Conservation (phyloP, 2,329 filamentous ascomycete genomes). For the Lachnellula suecica region DNA sequence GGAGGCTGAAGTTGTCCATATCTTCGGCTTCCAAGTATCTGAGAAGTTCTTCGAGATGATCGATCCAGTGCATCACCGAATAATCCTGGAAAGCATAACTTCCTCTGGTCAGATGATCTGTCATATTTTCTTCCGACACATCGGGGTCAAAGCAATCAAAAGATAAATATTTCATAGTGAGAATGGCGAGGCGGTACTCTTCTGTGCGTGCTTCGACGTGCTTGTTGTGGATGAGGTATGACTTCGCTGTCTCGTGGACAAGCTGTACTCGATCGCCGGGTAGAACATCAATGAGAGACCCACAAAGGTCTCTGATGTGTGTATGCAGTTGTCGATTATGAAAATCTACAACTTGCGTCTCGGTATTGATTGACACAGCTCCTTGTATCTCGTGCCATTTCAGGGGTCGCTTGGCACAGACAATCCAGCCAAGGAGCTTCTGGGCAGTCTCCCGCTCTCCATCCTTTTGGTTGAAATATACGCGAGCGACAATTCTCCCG, state of each 20-base stretch:
- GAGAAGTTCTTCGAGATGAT: slow-evolving; percentile 22
- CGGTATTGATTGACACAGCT: slow-evolving; percentile 35
- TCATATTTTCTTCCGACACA: slow-evolving; percentile 2
- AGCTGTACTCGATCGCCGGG: slow-evolving; percentile 33
- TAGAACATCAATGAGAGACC: slow-evolving; percentile 35
- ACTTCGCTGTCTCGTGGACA: slow-evolving; percentile 38
- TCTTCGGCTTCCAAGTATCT: slow-evolving; percentile 16
- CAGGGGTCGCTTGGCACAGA: slow-evolving; percentile 38
- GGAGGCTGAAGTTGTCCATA: not conserved
- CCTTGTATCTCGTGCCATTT: slow-evolving; percentile 43
- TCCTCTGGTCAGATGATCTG: slow-evolving; percentile 11
- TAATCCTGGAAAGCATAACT: slow-evolving; percentile 32
- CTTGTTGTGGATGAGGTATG: slow-evolving; percentile 20
- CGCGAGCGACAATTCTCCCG: slow-evolving; percentile 12
- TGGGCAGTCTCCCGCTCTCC: slow-evolving; percentile 6
- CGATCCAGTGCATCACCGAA: slow-evolving; percentile 29
- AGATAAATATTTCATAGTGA: slow-evolving; percentile 31
- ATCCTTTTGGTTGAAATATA: not conserved
- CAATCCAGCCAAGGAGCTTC: slow-evolving; percentile 38
- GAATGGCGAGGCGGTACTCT: slow-evolving; percentile 25
- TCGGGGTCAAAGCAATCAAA: slow-evolving; percentile 26
- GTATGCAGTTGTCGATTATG: slow-evolving; percentile 27
- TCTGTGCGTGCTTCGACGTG: slow-evolving; percentile 7
- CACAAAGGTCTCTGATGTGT: slow-evolving; percentile 35
- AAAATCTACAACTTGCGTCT: slow-evolving; percentile 29